These are phyloP conservation scores for Cordyceps fumosorosea DNA, from an alignment of 2,329 filamentous ascomycete species.

Conservation along the genomic window DNA sequence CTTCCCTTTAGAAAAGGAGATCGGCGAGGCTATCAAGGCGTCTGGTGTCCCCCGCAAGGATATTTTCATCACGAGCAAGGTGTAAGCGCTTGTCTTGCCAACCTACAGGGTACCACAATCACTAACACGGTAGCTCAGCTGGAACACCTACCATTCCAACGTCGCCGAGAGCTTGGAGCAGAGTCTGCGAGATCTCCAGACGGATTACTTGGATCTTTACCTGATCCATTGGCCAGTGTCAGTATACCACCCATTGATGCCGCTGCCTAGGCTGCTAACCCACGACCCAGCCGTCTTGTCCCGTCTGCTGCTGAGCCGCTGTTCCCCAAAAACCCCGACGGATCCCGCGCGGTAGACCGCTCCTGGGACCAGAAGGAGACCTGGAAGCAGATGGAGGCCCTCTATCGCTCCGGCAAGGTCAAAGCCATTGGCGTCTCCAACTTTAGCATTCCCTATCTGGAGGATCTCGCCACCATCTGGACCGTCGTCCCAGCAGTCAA, in stretches of 20 bases:
- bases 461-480: constrained; percentile 44
- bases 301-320: constrained; percentile 63
- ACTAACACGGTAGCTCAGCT: constrained; percentile 28
- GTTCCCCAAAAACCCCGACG: constrained; percentile 60
- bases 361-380: constrained; percentile 58
- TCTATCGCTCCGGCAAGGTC: constrained; percentile 53
- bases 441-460: constrained; percentile 48
- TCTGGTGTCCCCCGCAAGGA: constrained; percentile 47
- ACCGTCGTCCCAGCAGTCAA: constrained; percentile 58
- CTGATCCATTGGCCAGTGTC: constrained; percentile 78
- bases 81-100: constrained; percentile 25
- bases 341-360: constrained; percentile 60
- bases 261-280: background rate
- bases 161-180: constrained; percentile 64
- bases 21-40: constrained; percentile 69
- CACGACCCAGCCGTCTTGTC: constrained; percentile 29
- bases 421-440: constrained; percentile 51
- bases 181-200: constrained; percentile 64
- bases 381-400: constrained; percentile 69
- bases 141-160: constrained; percentile 70
- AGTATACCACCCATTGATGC: constrained; percentile 35
- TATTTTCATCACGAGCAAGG: constrained; percentile 77
- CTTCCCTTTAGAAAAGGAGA: constrained; percentile 52
- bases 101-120: background rate
- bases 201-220: constrained; percentile 77